phyloP scores from a whole-genome alignment of 2,329 filamentous ascomycete species.

The Botrytis galanthina region DNA sequence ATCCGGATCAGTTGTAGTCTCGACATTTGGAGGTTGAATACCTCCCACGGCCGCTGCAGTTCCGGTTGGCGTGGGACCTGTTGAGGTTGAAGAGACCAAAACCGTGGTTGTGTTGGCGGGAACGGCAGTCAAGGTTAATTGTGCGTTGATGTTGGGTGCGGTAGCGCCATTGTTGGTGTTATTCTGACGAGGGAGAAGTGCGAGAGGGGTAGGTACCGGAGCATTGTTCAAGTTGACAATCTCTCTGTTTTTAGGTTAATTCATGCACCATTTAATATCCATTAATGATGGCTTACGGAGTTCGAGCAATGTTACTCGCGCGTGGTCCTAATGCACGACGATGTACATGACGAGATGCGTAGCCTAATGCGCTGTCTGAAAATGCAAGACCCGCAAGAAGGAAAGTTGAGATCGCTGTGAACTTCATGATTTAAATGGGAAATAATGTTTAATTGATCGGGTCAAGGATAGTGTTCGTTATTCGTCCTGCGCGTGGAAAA shows the following conservation, averaged over 20 bases:
- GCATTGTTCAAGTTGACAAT: background rate
- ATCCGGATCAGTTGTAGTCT: conserved; percentile 12
- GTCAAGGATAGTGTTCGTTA: background rate
- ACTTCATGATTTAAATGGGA: background rate
- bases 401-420: background rate
- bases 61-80: background rate
- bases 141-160: background rate
- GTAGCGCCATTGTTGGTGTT: background rate
- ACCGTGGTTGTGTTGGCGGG: conserved; percentile 3
- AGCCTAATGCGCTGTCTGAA: background rate
- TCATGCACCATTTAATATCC: background rate
- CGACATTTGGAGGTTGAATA: conserved; percentile 3
- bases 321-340: background rate
- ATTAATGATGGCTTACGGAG: background rate
- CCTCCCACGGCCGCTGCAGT: conserved; percentile 2
- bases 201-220: background rate
- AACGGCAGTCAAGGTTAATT: background rate
- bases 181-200: background rate
- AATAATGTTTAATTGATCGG: background rate
- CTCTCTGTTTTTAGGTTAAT: background rate
- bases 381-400: background rate
- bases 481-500: background rate
- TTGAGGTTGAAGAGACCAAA: background rate
- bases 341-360: background rate
- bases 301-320: background rate